Base-by-base conservation (phyloP, 208 protist genomes). In the Leishmania aethiopica region DNA sequence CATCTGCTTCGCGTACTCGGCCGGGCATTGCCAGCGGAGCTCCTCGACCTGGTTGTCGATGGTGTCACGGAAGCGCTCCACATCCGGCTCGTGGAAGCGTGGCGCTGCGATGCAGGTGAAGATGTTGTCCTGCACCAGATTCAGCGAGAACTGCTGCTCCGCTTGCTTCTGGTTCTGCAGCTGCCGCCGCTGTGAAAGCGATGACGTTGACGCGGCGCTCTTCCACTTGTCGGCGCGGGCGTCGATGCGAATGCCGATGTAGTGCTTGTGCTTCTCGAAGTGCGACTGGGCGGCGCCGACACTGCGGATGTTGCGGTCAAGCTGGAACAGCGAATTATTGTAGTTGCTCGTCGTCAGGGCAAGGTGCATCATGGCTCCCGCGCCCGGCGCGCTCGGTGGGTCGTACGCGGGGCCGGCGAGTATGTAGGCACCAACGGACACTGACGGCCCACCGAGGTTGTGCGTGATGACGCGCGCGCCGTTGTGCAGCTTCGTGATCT, bases 11-110 rank as follows among this genome's bases (percentile, higher is more conserved):
- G 91, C 92, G 84, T 96, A 96, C 82, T 91, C 86, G 42, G 90
- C 85, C 3, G 95, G 95, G 78, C 86, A 86, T 77, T 95, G 91
- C 93, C 92, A 97, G 69, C 92, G 89, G 62, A 95, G 82, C 84
- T 97, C 94, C 81, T 94, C 88, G 17, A 96, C 84, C 83, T 95
- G 91, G 81, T 96, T 96, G 85, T 97, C 94, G 40, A 96, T 91
- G 11, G 92, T 95, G 84, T 96, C 92, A 62, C 92, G 89, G 86
- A 95, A 96, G 67, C 91, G 88, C 85, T 98, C 93, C 86, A 95
- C 88, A 73, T 95, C 93, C 10, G 89, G 77, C 78, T 96, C 91
- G 80, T 93, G 90, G 82, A 98, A 96, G 45, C 91, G 88, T 42
- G 95, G 95, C 37, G 92, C 90, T 42, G 93, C 82, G 79, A 96